These are phyloP conservation scores for Auricularia sp. DNA, from an alignment of 768 basidiomycete species.

Conservation along the genomic window DNA sequence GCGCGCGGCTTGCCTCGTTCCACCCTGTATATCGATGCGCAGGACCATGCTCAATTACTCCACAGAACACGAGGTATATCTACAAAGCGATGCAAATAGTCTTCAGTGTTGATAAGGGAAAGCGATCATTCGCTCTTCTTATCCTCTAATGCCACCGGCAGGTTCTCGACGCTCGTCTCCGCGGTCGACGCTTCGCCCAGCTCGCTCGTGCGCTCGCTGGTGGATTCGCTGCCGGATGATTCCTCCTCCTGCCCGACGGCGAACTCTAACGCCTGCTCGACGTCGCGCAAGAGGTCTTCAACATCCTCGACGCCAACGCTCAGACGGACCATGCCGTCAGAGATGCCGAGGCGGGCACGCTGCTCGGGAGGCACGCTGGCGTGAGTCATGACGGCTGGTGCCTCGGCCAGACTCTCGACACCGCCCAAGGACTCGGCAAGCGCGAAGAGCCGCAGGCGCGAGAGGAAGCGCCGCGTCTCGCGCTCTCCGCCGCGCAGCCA, in stretches of 20 bases:
- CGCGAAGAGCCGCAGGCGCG: conserved; percentile 54
- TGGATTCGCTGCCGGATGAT: neutral
- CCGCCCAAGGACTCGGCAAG: conserved; percentile 88
- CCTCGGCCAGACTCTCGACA: conserved; percentile 83
- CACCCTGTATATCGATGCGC: too few relatives aligned
- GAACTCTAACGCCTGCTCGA: conserved; percentile 51
- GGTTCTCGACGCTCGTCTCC: conserved; percentile 1
- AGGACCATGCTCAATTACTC: too few relatives aligned
- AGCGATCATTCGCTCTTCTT: neutral
- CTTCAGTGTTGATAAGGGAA: neutral
- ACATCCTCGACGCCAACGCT: conserved; percentile 84
- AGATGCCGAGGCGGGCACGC: conserved; percentile 63
- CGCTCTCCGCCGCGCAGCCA: conserved; percentile 35
- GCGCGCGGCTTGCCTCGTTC: too few relatives aligned
- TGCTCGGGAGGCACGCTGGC: conserved; percentile 55
- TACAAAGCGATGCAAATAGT: neutral
- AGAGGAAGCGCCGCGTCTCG: conserved; percentile 57
- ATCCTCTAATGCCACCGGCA: neutral
- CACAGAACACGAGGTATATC: neutral
- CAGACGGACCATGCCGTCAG: conserved; percentile 64
- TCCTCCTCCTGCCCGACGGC: conserved; percentile 18
- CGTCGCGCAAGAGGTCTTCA: conserved; percentile 69
- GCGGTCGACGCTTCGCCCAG: neutral
- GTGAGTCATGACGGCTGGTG: conserved; percentile 86
- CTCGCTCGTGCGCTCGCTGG: neutral